Evolutionary conservation across 352 stramenopile species (phyloP).

Genomic region (Phytophthora tentaculata): DNA sequence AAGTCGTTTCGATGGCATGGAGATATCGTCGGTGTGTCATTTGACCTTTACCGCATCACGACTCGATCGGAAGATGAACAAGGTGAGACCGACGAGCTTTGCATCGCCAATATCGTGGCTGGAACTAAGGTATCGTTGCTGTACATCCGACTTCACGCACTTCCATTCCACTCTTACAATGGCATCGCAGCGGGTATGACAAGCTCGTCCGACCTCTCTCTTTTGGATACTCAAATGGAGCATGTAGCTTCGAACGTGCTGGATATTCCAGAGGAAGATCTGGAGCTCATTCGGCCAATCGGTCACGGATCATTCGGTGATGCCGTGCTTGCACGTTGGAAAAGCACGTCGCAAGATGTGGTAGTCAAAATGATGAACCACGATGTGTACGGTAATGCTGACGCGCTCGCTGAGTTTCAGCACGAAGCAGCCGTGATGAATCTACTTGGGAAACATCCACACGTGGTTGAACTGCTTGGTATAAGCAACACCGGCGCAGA

Average conservation of each 20-base stretch:
- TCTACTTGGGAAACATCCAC: constrained; percentile 75
- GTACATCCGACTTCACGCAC: constrained; percentile 54
- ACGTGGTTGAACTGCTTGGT: constrained; percentile 72
- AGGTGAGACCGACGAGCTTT: constrained; percentile 46
- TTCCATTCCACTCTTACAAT: constrained; percentile 5
- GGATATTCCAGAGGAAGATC: constrained; percentile 53
- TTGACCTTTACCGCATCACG: constrained; percentile 54
- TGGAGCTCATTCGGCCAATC: constrained; percentile 65
- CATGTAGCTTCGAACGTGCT: constrained; percentile 51
- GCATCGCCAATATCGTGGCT: constrained; percentile 58
- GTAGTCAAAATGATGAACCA: constrained; percentile 70
- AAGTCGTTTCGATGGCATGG: constrained; percentile 75
- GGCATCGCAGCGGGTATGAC: constrained; percentile 9
- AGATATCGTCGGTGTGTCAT: constrained; percentile 64
- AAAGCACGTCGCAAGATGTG: constrained; percentile 53
- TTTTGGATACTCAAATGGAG: constrained; percentile 53
- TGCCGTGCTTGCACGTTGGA: constrained; percentile 66
- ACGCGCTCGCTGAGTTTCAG: constrained; percentile 58
- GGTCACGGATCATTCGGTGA: constrained; percentile 74
- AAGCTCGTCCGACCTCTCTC: constrained; percentile 33
- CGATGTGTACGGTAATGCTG: constrained; percentile 48
- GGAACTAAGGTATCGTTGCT: constrained; percentile 71
- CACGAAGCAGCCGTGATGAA: constrained; percentile 81
- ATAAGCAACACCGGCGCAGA: constrained; percentile 32
- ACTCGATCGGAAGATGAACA: constrained; percentile 20